Base-by-base conservation (phyloP, 2,329 filamentous ascomycete species). In the Talaromyces sp. region DNA sequence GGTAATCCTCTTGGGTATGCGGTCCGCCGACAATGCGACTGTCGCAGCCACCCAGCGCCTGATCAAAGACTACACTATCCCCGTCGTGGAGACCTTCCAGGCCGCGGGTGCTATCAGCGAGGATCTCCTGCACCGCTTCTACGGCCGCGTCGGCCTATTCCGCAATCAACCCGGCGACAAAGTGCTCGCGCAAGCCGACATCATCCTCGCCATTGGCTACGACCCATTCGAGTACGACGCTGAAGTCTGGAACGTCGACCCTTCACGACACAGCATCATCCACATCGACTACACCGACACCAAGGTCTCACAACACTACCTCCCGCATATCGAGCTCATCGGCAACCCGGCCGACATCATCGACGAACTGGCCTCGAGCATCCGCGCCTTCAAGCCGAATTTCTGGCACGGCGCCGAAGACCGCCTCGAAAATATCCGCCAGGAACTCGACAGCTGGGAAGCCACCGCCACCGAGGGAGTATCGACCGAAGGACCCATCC, bases 1-100 rank as follows among this genome's bases (percentile, higher is more conserved):
- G 1, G 61, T 63, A 8, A 63, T 63, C 28, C 33, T 63, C 32
- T 33, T 63, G 19, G 61, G 61, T 10, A 63, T 63, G 61, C 58
- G 60, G 8, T 62, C 60, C 13, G 52, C 60, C 7, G 30, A 62
- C 22, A 56, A 57, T 19, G 32, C 39, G 8, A 51, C 58, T 55
- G 60, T 62, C 39, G 25, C 52, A 17, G 53, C 60, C 4, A 57
- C 58, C 19, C 60, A 57, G 15, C 60, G 60, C 8, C 58, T 62
- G 57, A 62, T 62, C 5, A 56, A 28, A 51, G 53, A 62, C 53
- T 53, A 62, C 44, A 59, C 30, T 1, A 17, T 62, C 11, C 60
- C 60, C 15, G 60, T 62, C 19, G 60, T 62, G 19, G 60, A 62
- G 32, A 62, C 60, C n/a, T 62, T 62, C 25, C 60, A 62, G 32